phyloP scores from a whole-genome alignment of 2,329 filamentous ascomycete genomes.

The Venturia nashicola region DNA sequence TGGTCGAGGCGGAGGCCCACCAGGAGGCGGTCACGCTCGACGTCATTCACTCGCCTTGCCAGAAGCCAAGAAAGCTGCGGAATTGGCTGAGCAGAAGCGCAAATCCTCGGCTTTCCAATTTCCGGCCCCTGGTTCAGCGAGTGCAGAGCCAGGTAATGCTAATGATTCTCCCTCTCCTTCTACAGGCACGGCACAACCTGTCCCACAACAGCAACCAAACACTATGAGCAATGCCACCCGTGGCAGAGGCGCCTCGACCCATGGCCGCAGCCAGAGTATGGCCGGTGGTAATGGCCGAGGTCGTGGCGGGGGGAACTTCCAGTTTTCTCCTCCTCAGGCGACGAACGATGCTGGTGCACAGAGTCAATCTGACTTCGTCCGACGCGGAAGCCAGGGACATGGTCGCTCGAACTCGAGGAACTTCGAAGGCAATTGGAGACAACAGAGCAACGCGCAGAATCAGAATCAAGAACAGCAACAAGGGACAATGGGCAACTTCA shows the following conservation, averaged over 20 bases:
- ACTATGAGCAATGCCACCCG: conserved; percentile 20
- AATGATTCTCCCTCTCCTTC: conserved; percentile 21
- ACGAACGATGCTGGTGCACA: conserved; percentile 34
- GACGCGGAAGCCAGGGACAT: conserved; percentile 69
- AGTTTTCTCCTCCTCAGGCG: conserved; percentile 47
- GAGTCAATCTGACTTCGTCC: conserved; percentile 52
- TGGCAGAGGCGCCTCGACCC: conserved; percentile 40
- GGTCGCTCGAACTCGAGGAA: conserved; percentile 76
- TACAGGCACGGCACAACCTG: conserved; percentile 42
- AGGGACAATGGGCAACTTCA: conserved; percentile 47
- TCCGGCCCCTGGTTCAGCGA: conserved; percentile 59
- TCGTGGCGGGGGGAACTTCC: conserved; percentile 60
- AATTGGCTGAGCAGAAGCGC: conserved; percentile 91
- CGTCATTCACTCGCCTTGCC: conserved; percentile 89
- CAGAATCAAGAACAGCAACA: conserved; percentile 33
- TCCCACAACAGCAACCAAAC: conserved; percentile 15
- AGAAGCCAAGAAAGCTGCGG: conserved; percentile 94
- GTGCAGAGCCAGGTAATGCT: conserved; percentile 18
- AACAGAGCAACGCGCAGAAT: conserved; percentile 46
- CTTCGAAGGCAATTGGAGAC: conserved; percentile 97
- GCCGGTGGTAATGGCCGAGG: conserved; percentile 58
- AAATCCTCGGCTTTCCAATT: conserved; percentile 94
- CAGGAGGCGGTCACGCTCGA: conserved; percentile 71
- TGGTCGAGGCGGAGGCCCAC: conserved; percentile 58
- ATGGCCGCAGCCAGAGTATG: conserved; percentile 79